These are phyloP conservation scores for Allantophomopsis cytisporea DNA, from an alignment of 2,329 filamentous ascomycete species.

Conservation along the genomic window DNA sequence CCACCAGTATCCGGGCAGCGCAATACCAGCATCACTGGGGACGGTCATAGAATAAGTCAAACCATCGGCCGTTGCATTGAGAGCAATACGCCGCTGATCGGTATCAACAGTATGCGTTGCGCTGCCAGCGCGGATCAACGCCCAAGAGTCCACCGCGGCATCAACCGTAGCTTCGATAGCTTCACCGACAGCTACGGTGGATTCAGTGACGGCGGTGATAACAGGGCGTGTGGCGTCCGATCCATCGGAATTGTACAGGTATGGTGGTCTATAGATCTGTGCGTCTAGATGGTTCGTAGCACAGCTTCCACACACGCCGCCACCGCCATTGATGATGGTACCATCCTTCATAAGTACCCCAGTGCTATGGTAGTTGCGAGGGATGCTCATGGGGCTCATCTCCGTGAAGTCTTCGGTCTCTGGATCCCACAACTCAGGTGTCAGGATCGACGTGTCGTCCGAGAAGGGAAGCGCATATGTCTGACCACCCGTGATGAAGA, in stretches of 20 bases:
- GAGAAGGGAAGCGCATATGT: constrained; percentile 26
- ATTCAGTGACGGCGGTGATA: constrained; percentile 21
- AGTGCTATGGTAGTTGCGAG: constrained; percentile 34
- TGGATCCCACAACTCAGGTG: constrained; percentile 32
- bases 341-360: constrained; percentile 34
- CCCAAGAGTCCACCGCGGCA: constrained; percentile 18
- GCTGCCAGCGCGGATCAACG: constrained; percentile 32
- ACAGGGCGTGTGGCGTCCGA: constrained; percentile 23
- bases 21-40: constrained; percentile 31
- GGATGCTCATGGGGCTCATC: constrained; percentile 22
- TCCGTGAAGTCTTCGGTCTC: constrained; percentile 23
- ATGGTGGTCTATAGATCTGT: constrained; percentile 40
- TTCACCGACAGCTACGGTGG: constrained; percentile 16
- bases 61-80: constrained; percentile 18
- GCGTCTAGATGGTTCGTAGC: constrained; percentile 36
- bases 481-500: constrained; percentile 34
- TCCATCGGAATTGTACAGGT: constrained; percentile 34
- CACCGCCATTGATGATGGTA: constrained; percentile 34
- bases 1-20: constrained; percentile 38
- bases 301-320: constrained; percentile 35
- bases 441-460: constrained; percentile 25
- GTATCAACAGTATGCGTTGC: constrained; percentile 42
- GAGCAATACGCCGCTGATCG: constrained; percentile 38
- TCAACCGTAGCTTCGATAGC: constrained; percentile 19
- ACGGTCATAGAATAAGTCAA: constrained; percentile 25